These are phyloP conservation scores for Lathyrus sativus DNA, from an alignment of 306 rosid genomes.

Conservation along the genomic window DNA sequence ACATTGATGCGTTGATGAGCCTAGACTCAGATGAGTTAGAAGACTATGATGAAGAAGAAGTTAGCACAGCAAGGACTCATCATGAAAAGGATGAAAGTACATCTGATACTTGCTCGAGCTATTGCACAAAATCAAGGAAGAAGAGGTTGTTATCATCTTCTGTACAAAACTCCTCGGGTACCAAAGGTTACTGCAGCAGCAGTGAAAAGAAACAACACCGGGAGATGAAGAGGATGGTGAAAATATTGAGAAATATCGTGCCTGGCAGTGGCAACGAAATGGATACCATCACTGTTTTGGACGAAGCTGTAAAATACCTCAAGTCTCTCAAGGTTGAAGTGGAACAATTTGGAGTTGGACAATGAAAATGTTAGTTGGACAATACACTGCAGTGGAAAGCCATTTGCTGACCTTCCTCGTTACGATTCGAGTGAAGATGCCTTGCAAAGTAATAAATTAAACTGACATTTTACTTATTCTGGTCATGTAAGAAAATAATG, in stretches of 20 bases:
- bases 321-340: conserved; percentile 92
- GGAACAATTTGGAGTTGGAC: conserved; percentile 65
- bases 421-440: conserved; percentile 27
- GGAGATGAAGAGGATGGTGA: conserved; percentile 87
- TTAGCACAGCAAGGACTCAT: conserved; percentile 84
- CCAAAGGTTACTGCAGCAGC: conserved; percentile 42
- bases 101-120: conserved; percentile 71
- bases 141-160: conserved; percentile 49
- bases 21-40: conserved; percentile 71
- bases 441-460: conserved; percentile 39
- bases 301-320: conserved; percentile 88
- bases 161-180: conserved; percentile 45
- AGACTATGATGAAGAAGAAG: conserved; percentile 75
- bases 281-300: conserved; percentile 69
- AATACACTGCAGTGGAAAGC: conserved; percentile 2
- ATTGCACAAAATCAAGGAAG: conserved; percentile 61
- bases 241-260: conserved; percentile 66
- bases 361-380: conserved; percentile 41
- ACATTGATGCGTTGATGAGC: conserved; percentile 89
- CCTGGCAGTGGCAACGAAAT: conserved; percentile 83
- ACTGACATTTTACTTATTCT: conserved; percentile 37
- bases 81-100: conserved; percentile 51
- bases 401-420: conserved; percentile 6
- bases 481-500: conserved; percentile 39
- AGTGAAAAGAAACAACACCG: conserved; percentile 59